A percentile compares a stretch with the other conserved stretches of the same genome.
phyloP scores from a whole-genome alignment of 768 basidiomycete genomes.

The Pulveroboletus sp. region DNA sequence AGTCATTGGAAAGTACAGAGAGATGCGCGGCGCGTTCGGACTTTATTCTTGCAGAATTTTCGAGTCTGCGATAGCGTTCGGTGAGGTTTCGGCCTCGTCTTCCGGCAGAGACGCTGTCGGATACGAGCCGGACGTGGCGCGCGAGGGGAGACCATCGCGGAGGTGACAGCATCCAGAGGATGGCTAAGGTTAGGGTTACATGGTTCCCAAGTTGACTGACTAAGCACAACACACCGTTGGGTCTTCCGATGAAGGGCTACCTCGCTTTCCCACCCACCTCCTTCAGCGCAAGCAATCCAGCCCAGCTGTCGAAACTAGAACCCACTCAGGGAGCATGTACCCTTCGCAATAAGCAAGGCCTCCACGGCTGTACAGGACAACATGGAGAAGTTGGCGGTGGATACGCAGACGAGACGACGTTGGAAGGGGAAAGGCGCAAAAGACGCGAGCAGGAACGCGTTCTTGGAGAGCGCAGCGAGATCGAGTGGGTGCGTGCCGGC shows the following conservation, averaged over 20 bases:
- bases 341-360: not conserved
- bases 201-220: not conserved
- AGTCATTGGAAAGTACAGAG: conserved; percentile 17
- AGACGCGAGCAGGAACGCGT: conserved; percentile 34
- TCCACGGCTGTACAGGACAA: not conserved
- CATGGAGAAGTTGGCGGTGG: not conserved
- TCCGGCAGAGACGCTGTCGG: not conserved
- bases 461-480: conserved; percentile 48
- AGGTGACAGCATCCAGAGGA: conserved; percentile 20
- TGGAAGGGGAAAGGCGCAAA: conserved; percentile 15
- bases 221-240: not conserved
- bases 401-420: not conserved
- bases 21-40: conserved; percentile 33
- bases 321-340: not conserved
- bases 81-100: conserved; percentile 58
- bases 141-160: not conserved
- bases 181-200: not conserved
- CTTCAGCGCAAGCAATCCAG: not conserved
- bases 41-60: conserved; percentile 48
- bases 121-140: conserved; percentile 7
- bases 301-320: not conserved
- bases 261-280: conserved; percentile 21
- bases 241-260: conserved; percentile 22
- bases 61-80: conserved; percentile 52
- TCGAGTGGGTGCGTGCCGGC: conserved; percentile 58